phyloP scores from a whole-genome alignment of 352 stramenopile genomes.

The Aphanomyces stellatus region DNA sequence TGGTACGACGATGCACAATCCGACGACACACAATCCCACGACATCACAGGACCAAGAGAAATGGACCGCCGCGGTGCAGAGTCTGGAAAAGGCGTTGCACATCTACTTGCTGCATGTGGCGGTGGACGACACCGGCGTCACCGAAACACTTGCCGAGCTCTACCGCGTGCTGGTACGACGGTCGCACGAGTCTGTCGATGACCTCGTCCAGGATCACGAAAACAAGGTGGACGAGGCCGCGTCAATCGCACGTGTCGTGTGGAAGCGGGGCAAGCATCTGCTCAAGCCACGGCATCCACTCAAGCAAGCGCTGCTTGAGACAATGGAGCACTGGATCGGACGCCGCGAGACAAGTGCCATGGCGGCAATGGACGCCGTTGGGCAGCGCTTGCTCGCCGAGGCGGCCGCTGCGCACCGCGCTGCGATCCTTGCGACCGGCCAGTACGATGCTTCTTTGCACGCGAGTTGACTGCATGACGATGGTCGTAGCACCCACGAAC shows the following conservation, averaged over 20 bases:
- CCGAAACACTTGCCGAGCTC: background rate
- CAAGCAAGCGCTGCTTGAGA: too few relatives aligned
- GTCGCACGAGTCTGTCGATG: background rate
- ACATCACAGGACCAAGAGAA: background rate
- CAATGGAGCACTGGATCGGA: too few relatives aligned
- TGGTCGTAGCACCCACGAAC: too few relatives aligned
- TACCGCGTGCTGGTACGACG: background rate
- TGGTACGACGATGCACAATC: too few relatives aligned
- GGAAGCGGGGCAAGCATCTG: background rate
- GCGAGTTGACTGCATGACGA: too few relatives aligned
- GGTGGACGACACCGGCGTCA: background rate
- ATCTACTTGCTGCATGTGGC: background rate
- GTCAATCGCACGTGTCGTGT: background rate
- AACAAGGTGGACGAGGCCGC: background rate
- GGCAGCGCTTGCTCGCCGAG: too few relatives aligned
- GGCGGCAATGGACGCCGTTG: too few relatives aligned
- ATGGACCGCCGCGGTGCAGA: background rate
- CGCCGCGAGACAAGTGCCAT: too few relatives aligned
- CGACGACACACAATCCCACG: too few relatives aligned
- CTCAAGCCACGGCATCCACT: background rate
- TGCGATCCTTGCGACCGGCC: too few relatives aligned
- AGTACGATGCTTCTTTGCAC: too few relatives aligned
- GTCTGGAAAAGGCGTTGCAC: background rate
- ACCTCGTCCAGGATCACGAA: background rate
- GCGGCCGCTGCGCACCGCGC: too few relatives aligned